Percentiles rank a stretch among this genome's conserved stretches.
These are phyloP conservation scores for Smithsoniella earleae DNA, from an alignment of 163 green algal genomes.

Conservation along the genomic window DNA sequence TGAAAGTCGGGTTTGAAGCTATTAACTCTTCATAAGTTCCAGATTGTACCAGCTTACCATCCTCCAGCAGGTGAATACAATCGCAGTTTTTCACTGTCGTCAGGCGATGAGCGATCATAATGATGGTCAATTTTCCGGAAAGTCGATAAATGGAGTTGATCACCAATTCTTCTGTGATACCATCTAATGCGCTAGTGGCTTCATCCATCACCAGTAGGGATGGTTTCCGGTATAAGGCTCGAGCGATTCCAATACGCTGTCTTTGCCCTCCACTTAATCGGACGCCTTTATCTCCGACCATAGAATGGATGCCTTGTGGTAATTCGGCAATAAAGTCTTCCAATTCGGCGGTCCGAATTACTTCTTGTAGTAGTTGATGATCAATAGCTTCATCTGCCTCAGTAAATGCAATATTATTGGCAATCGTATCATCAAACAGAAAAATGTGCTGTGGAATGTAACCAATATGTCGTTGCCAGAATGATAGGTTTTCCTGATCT, in stretches of 20 bases:
- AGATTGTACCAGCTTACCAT: constrained; percentile 42
- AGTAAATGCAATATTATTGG: too few species aligned
- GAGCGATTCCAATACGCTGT: constrained; percentile 76
- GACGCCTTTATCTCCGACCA: constrained; percentile 66
- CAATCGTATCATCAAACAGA: too few species aligned
- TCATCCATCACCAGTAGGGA: constrained; percentile 69
- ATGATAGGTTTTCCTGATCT: too few species aligned
- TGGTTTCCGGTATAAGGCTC: constrained; percentile 70
- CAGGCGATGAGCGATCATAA: constrained; percentile 70
- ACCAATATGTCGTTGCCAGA: too few species aligned
- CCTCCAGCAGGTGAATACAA: constrained; percentile 55
- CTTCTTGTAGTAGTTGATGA: too few species aligned
- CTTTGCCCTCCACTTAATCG: constrained; percentile 66
- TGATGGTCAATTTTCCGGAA: constrained; percentile 45
- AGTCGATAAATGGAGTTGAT: constrained; percentile 44
- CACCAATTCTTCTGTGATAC: constrained; percentile 61
- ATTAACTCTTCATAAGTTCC: too few species aligned
- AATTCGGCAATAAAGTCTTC: not conserved
- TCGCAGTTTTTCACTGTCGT: constrained; percentile 58
- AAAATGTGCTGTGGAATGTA: too few species aligned
- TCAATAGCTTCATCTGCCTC: too few species aligned
- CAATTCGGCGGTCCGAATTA: constrained; percentile 39
- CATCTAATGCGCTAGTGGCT: constrained; percentile 67
- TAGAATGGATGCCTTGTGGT: constrained; percentile 33
- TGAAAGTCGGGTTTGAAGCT: too few species aligned